These are phyloP conservation scores for Parietichytrium sp. DNA, from an alignment of 108 stramenopile species.

Conservation along the genomic window DNA sequence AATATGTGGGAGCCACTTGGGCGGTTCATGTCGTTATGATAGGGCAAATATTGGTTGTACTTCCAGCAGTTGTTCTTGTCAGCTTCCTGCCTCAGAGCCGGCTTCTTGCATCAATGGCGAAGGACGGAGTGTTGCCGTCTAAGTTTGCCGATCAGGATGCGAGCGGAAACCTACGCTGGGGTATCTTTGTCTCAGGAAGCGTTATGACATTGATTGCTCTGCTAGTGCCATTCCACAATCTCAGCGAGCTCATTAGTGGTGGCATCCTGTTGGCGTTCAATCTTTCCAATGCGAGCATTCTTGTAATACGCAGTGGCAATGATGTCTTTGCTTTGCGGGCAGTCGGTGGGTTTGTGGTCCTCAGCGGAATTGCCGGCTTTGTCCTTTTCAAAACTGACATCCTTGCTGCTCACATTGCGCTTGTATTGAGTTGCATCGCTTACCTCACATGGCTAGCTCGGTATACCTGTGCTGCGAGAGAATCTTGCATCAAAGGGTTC, in stretches of 20 bases:
- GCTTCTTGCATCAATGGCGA: not conserved
- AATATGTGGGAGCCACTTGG: conserved; percentile 20
- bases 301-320: not conserved
- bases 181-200: not conserved
- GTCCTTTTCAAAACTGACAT: not conserved
- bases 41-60: not conserved
- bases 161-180: not conserved
- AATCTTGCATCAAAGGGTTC: not conserved
- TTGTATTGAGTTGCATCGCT: no score
- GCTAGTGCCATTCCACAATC: conserved; percentile 7
- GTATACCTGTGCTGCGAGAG: no score
- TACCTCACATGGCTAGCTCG: no score
- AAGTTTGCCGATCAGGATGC: not conserved
- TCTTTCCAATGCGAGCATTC: not conserved
- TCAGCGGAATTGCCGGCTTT: not conserved
- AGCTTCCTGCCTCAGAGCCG: conserved; percentile 26
- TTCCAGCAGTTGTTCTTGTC: conserved; percentile 19
- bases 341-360: not conserved
- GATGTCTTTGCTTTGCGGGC: not conserved
- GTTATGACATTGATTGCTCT: not conserved
- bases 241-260: conserved; percentile 32
- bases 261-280: not conserved
- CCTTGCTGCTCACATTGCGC: no score
- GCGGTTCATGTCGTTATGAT: conserved; percentile 16
- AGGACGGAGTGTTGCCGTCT: not conserved